phyloP scores from a whole-genome alignment of 2,329 filamentous ascomycete genomes.

The Sarocladium oryzae region DNA sequence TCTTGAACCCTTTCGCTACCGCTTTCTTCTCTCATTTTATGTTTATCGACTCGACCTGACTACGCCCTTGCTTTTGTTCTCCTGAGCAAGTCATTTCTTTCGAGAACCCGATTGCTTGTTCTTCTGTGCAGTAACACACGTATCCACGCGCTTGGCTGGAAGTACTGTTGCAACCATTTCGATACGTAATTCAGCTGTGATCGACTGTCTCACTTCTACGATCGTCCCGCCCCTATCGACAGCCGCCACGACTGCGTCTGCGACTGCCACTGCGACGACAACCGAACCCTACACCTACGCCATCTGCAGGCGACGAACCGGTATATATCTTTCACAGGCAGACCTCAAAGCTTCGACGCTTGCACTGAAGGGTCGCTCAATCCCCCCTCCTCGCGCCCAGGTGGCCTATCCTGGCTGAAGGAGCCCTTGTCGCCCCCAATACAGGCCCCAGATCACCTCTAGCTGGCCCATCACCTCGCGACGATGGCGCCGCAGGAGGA shows the following conservation, averaged over 20 bases:
- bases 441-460: neutral
- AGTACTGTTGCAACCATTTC: too few relatives aligned
- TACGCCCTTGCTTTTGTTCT: neutral
- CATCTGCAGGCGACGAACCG: neutral
- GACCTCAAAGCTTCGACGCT: neutral
- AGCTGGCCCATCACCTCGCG: neutral
- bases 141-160: too few relatives aligned
- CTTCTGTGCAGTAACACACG: neutral
- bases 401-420: neutral
- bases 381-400: neutral
- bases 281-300: too few relatives aligned
- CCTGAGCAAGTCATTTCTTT: neutral
- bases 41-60: neutral
- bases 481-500: slow-evolving; percentile 33
- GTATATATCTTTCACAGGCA: neutral
- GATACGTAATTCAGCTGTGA: neutral
- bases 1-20: neutral
- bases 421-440: neutral
- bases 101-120: neutral
- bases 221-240: neutral
- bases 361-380: neutral
- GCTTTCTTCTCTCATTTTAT: neutral
- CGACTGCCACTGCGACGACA: too few relatives aligned
- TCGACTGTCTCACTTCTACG: neutral
- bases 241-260: neutral